A percentile compares a stretch with the other conserved stretches of the same genome.
These are phyloP conservation scores for Metschnikowia drakensbergensis DNA, from an alignment of 805 yeast genomes.

Conservation along the genomic window DNA sequence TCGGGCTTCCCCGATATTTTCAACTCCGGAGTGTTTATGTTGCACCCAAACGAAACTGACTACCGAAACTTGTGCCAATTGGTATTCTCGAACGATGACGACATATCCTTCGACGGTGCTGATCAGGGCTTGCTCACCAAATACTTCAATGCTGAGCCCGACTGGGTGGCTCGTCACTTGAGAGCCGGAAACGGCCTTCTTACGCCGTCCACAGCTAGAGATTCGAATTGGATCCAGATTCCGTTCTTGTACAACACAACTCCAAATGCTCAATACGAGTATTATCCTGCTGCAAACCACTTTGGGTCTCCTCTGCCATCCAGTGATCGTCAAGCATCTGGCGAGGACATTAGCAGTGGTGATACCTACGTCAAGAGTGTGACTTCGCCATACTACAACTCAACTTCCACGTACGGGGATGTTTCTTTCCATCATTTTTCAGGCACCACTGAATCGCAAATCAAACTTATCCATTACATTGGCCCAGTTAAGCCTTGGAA, in stretches of 20 bases:
- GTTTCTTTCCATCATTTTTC: slow-evolving; percentile 10
- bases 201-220: not conserved
- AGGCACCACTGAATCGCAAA: slow-evolving; percentile 18
- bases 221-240: slow-evolving; percentile 58
- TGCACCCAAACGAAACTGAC: slow-evolving; percentile 16
- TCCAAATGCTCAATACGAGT: slow-evolving; percentile 57
- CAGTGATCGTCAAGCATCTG: not conserved
- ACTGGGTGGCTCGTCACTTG: slow-evolving; percentile 30
- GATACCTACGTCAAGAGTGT: not conserved
- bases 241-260: slow-evolving; percentile 88
- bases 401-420: slow-evolving; percentile 6
- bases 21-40: slow-evolving; percentile 20
- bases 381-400: not conserved
- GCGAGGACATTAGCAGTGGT: not conserved
- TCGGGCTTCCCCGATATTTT: slow-evolving; percentile 21
- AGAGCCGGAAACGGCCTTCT: slow-evolving; percentile 5
- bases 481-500: slow-evolving; percentile 63
- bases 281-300: slow-evolving; percentile 61
- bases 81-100: slow-evolving; percentile 15
- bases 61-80: slow-evolving; percentile 28
- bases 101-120: slow-evolving; percentile 71
- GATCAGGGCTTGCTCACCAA: slow-evolving; percentile 89
- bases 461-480: slow-evolving; percentile 62
- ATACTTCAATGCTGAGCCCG: slow-evolving; percentile 49
- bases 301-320: slow-evolving; percentile 28